phyloP scores from a whole-genome alignment of 2,329 filamentous ascomycete species.

The Monosporascus sp. region DNA sequence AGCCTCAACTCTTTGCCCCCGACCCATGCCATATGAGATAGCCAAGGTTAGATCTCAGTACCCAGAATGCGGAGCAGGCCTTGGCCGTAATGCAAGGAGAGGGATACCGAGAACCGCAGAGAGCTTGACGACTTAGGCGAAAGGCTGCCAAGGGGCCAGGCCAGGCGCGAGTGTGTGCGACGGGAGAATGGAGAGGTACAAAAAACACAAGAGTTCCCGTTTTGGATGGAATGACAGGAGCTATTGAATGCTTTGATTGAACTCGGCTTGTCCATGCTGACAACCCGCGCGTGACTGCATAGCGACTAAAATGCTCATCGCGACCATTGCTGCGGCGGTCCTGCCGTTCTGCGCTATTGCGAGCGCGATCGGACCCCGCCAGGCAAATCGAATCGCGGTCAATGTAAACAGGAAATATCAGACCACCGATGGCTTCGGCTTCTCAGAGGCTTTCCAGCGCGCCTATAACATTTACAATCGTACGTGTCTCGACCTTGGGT shows the following conservation, averaged over 20 bases:
- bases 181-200: background rate
- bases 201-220: background rate
- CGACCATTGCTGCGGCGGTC: background rate
- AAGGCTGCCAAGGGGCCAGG: background rate
- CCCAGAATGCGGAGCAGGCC: background rate
- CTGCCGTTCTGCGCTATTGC: background rate
- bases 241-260: background rate
- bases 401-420: slow-evolving; percentile 26
- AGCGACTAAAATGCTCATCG: background rate
- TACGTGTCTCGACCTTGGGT: background rate
- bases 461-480: slow-evolving; percentile 19
- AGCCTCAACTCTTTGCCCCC: background rate
- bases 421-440: slow-evolving; percentile 37
- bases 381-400: slow-evolving; percentile 2
- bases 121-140: background rate
- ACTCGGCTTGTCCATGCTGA: background rate
- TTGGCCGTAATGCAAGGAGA: background rate
- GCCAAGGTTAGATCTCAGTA: background rate
- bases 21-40: background rate
- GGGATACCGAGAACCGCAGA: background rate
- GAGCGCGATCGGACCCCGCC: background rate
- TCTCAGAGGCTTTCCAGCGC: slow-evolving; percentile 36
- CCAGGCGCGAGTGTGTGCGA: background rate
- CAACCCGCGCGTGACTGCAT: too few relatives aligned
- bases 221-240: background rate